Conservation (phyloP, 441 rosid species). For the Erodium moschatum region DNA sequence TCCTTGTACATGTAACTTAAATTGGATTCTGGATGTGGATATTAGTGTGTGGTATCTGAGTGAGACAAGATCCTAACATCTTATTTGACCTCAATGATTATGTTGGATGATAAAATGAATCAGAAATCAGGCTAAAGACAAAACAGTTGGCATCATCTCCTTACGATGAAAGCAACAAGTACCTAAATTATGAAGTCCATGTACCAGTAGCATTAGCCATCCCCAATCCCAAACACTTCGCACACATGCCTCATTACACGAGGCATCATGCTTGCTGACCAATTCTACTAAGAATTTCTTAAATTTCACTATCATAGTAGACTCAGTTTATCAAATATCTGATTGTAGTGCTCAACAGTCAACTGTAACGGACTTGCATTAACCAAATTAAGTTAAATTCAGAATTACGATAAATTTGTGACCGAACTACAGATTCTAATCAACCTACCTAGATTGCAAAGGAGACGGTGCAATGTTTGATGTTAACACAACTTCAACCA, state of each 20-base stretch:
- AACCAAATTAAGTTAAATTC: not conserved
- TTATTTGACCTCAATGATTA: not conserved
- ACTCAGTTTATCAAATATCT: not conserved
- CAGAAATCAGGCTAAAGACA: not conserved
- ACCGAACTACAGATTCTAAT: not conserved
- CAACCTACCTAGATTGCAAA: not conserved
- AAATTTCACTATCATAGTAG: not conserved
- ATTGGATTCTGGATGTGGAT: not conserved
- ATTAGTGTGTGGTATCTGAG: not conserved
- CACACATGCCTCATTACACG: not conserved
- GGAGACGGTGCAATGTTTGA: not conserved
- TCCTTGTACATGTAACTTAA: not conserved
- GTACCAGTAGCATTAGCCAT: not conserved
- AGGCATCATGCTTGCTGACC: not conserved
- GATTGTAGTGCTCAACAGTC: not conserved
- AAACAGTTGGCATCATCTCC: not conserved
- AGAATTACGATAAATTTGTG: not conserved
- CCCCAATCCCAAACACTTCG: not conserved
- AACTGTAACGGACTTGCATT: not conserved
- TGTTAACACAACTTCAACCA: not conserved
- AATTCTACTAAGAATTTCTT: not conserved
- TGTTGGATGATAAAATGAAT: not conserved
- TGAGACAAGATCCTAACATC: slow-evolving; percentile 1
- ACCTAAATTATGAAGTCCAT: not conserved
- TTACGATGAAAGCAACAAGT: not conserved